phyloP scores from a whole-genome alignment of 2,329 filamentous ascomycete species.

The Penicillium sp. region DNA sequence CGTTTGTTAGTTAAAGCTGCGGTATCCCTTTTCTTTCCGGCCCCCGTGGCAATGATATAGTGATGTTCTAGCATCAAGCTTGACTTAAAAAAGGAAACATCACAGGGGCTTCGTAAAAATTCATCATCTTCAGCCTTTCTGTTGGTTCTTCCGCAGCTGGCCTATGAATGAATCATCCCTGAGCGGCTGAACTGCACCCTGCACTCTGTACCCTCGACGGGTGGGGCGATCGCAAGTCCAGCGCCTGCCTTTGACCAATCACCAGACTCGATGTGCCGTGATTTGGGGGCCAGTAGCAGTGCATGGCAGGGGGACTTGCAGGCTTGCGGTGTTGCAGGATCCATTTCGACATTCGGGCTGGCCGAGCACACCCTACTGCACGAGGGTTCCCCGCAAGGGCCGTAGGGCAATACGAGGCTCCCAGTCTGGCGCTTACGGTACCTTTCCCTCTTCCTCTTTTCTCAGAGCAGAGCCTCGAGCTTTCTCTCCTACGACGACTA shows the following conservation, averaged over 20 bases:
- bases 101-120: no score
- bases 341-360: neutral
- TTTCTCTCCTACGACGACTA: neutral
- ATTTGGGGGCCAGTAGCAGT: neutral
- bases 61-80: no score
- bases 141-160: no score
- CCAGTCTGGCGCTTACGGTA: neutral
- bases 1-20: no score
- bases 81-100: no score
- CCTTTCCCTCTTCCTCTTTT: conserved; percentile 7
- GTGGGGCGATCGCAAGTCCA: conserved; percentile 10
- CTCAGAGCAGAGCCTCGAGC: neutral
- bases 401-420: conserved; percentile 4
- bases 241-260: conserved; percentile 15
- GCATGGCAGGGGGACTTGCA: neutral
- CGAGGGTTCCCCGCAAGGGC: neutral
- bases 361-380: neutral
- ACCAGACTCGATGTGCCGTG: neutral
- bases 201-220: neutral
- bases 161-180: no score
- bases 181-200: conserved; percentile 12
- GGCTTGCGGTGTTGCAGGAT: neutral
- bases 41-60: no score
- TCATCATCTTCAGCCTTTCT: no score
- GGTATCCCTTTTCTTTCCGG: no score